These are phyloP conservation scores for Rhodocollybia butyracea DNA, from an alignment of 768 basidiomycete species.

Conservation along the genomic window DNA sequence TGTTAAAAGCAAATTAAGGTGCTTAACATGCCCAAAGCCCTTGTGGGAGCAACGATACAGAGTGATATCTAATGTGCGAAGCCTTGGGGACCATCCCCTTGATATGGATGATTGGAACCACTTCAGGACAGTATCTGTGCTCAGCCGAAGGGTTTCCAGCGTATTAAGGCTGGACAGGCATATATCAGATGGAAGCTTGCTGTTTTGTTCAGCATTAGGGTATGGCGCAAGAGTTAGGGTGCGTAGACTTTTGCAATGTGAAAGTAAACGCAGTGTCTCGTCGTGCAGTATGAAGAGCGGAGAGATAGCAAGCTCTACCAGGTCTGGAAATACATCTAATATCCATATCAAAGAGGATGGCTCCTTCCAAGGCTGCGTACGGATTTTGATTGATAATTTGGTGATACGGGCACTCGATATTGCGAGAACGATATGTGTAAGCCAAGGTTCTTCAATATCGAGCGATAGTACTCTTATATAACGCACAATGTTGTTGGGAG, in stretches of 20 bases:
- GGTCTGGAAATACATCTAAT: background rate
- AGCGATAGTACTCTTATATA: background rate
- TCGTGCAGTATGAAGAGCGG: background rate
- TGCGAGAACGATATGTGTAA: background rate
- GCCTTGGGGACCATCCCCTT: background rate
- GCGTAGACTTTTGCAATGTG: background rate
- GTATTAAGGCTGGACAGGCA: background rate
- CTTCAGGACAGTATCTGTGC: background rate
- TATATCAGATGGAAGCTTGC: background rate
- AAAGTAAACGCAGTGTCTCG: background rate
- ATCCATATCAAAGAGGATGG: background rate
- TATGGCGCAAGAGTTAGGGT: background rate
- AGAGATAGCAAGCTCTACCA: background rate
- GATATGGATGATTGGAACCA: background rate
- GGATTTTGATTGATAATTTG: background rate
- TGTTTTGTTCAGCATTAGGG: background rate
- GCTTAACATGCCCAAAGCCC: background rate
- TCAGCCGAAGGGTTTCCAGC: background rate
- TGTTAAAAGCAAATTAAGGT: background rate
- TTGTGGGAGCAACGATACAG: background rate
- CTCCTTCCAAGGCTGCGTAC: background rate
- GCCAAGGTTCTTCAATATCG: background rate
- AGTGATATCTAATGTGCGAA: background rate
- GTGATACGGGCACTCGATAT: background rate
- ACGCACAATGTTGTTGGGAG: background rate